Evolutionary conservation across 768 basidiomycete genomes (phyloP), one percentile per base, ranked within the genome.

Genomic region (Mycena alexandri): DNA sequence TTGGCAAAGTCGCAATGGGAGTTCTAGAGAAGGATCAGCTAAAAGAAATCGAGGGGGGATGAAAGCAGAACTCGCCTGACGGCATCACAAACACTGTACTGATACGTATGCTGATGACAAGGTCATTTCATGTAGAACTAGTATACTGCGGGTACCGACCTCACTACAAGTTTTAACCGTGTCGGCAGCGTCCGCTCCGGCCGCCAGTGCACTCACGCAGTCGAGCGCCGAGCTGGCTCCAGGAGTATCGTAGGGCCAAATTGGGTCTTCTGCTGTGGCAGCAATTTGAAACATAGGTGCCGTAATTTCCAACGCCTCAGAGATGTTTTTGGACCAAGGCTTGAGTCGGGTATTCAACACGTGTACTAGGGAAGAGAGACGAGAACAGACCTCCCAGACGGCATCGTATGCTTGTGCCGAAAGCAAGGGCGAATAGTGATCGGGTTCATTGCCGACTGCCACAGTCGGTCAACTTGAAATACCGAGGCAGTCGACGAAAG

Each of bases 361-460:
- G 10, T 17, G n/a, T 8, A 2, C 54, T 42, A 5, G 12, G 16
- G 34, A 34, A 44, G 8, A 47, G 19, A 53, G 60, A 22, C 33
- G 47, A 34, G 53, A 8, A 44, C 78, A 55, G 70, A 84, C 86
- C 72, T 77, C 79, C 85, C 86, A 87, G 16, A 79, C 78, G 16
- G 71, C 71, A 4, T 81, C 79, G 67, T 87, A 87, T 22, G 76
- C 82, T 66, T 81, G 73, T 29, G 86, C 80, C 2, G 81, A 67
- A 82, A 83, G 12, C 68, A 38, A 43, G 78, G 77, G 65, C 12
- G 65, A 60, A 65, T 86, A 87, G 42, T 86, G 85, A 71, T 87
- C 86, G 2, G 86, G 86, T 74, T 87, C 86, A 55, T 87, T 87
- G 22, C 86, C 86, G 65, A 87, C 85, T 85, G 54, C 22, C 34